Conservation (phyloP, 305 asterid genomes). For the Fraxinus angustifolia region DNA sequence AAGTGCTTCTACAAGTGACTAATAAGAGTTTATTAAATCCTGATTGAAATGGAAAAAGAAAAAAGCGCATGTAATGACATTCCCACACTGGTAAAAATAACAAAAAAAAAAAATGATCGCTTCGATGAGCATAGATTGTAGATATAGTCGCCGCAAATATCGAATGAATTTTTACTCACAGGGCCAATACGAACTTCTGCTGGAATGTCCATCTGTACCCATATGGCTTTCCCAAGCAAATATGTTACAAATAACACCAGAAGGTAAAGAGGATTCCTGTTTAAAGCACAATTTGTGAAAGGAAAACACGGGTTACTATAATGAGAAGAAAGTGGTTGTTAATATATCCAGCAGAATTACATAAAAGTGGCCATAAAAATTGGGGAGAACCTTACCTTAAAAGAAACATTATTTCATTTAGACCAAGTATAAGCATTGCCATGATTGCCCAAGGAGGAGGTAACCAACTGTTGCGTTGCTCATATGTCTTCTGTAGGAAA, state of each 20-base stretch:
- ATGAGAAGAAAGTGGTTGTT: background rate
- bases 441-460: constrained; percentile 74
- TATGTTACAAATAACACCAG: constrained; percentile 37
- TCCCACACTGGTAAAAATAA: background rate
- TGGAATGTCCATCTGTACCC: constrained; percentile 56
- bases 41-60: background rate
- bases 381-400: constrained; percentile 38
- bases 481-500: constrained; percentile 46
- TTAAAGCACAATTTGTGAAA: constrained; percentile 2
- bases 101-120: background rate
- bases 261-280: constrained; percentile 67
- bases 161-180: constrained; percentile 35
- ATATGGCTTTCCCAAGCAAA: constrained; percentile 50
- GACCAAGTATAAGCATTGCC: constrained; percentile 58
- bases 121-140: background rate
- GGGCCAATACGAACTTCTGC: constrained; percentile 43
- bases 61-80: background rate
- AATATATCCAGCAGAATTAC: background rate
- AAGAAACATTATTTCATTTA: constrained; percentile 65
- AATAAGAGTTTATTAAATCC: background rate
- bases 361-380: background rate
- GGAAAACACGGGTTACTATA: background rate
- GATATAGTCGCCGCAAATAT: background rate
- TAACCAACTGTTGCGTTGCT: constrained; percentile 50
- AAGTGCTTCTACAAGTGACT: background rate